Percentiles rank a stretch among this genome's conserved stretches.
phyloP scores from a whole-genome alignment of 139 green algal species.

The Chlorella sp. region DNA sequence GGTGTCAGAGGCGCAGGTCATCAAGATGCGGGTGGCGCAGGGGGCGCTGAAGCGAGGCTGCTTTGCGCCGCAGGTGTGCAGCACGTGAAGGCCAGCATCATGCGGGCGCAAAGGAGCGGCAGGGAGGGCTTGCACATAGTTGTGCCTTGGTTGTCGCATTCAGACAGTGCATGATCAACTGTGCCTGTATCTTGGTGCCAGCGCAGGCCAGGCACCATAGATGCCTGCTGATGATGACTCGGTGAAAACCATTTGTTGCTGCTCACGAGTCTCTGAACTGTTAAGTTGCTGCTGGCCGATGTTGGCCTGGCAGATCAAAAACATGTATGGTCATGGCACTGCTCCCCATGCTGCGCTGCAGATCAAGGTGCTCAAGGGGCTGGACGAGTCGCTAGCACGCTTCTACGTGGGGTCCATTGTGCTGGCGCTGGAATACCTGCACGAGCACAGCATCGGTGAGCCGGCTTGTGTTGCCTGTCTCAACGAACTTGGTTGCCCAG shows the following conservation, averaged over 20 bases:
- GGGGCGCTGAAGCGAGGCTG: slow-evolving; percentile 57
- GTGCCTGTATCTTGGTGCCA: not conserved
- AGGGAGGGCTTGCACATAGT: too few relatives aligned
- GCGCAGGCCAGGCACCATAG: too few relatives aligned
- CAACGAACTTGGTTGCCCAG: not conserved
- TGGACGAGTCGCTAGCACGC: slow-evolving; percentile 82
- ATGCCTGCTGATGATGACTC: too few relatives aligned
- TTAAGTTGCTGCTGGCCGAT: too few relatives aligned
- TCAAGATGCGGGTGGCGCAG: slow-evolving; percentile 63
- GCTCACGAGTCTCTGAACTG: too few relatives aligned
- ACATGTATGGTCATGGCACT: too few relatives aligned
- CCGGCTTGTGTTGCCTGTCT: not conserved
- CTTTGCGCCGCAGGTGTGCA: slow-evolving; percentile 57
- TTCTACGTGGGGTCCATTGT: slow-evolving; percentile 95
- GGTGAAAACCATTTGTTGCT: too few relatives aligned
- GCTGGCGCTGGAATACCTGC: slow-evolving; percentile 95
- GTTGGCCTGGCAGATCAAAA: too few relatives aligned
- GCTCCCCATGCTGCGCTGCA: not conserved
- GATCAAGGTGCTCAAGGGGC: slow-evolving; percentile 80
- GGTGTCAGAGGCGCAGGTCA: slow-evolving; percentile 88
- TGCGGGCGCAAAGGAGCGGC: not conserved
- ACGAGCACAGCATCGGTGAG: slow-evolving; percentile 81
- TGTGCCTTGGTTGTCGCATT: not conserved
- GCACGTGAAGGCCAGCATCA: too few relatives aligned
- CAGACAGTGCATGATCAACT: not conserved